Evolutionary conservation across 78 protist genomes (phyloP).

Genomic region (Chrysochromulina tobinii): DNA sequence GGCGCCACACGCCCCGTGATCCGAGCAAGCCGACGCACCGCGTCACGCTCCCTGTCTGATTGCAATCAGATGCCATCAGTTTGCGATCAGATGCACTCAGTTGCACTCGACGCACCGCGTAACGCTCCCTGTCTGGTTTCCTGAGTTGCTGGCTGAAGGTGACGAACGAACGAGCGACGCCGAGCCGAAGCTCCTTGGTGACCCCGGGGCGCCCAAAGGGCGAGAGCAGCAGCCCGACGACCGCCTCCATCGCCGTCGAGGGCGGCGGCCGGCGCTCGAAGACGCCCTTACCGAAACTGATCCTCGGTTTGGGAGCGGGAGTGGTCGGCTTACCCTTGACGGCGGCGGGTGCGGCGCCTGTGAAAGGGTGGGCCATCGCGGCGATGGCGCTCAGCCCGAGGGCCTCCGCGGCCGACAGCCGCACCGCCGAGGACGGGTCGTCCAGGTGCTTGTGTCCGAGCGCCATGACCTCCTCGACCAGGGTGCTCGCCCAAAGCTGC

Average conservation of each 20-base stretch:
- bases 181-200: background rate
- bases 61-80: background rate
- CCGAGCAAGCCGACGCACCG: background rate
- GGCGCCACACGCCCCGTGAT: too few species aligned
- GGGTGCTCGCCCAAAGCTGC: background rate
- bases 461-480: background rate
- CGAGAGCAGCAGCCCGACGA: background rate
- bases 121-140: background rate
- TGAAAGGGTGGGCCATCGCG: too few species aligned
- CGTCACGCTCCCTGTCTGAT: background rate
- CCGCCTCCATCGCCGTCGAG: background rate
- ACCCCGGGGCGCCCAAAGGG: background rate
- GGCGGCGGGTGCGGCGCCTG: too few species aligned
- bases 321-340: too few species aligned
- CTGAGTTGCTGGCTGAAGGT: background rate
- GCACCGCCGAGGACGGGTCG: background rate
- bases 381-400: background rate
- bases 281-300: too few species aligned
- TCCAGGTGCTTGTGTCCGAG: background rate
- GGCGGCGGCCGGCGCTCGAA: too few species aligned
- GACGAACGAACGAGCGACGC: background rate
- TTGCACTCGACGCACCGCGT: background rate
- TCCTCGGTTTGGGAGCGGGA: too few species aligned
- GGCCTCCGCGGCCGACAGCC: background rate
- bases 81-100: too few species aligned